phyloP scores from a whole-genome alignment of 2,329 filamentous ascomycete species.

The Bimuria novae-zelandiae region DNA sequence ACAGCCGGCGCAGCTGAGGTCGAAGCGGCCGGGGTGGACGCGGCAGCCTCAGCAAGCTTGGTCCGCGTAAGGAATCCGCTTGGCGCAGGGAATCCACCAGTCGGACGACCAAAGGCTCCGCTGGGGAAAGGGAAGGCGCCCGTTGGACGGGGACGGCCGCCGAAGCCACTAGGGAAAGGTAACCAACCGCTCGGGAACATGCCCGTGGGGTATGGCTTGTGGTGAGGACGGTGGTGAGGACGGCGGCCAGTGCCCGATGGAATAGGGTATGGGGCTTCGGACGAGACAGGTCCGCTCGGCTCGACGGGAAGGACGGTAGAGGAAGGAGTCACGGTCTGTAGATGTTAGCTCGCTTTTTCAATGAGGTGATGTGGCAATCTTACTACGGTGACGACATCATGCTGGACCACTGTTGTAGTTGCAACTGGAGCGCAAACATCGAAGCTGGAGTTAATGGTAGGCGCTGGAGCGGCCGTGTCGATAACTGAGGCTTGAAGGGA shows the following conservation, averaged over 20 bases:
- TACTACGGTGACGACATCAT: conserved; percentile 3
- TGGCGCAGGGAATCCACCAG: background rate
- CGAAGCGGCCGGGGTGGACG: background rate
- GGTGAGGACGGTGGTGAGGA: background rate
- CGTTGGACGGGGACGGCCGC: background rate
- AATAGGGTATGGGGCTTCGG: background rate
- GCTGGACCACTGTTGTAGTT: background rate
- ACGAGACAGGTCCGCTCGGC: background rate
- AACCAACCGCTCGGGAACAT: background rate
- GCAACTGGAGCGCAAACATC: background rate
- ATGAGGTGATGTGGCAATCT: background rate
- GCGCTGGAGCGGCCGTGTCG: background rate
- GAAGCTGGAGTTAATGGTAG: conserved; percentile 2
- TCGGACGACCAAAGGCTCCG: background rate
- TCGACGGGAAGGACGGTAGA: background rate
- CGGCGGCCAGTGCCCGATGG: background rate
- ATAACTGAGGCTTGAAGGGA: conserved; percentile 1
- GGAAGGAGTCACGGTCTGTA: background rate
- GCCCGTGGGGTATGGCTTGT: conserved; percentile 1
- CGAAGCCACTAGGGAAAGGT: background rate
- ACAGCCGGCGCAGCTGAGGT: background rate
- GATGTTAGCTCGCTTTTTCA: background rate
- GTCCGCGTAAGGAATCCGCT: conserved; percentile 1
- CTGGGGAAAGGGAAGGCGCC: background rate
- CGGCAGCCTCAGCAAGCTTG: background rate